Evolutionary conservation across 805 yeast genomes (phyloP).

Genomic region (Spathaspora girioi): DNA sequence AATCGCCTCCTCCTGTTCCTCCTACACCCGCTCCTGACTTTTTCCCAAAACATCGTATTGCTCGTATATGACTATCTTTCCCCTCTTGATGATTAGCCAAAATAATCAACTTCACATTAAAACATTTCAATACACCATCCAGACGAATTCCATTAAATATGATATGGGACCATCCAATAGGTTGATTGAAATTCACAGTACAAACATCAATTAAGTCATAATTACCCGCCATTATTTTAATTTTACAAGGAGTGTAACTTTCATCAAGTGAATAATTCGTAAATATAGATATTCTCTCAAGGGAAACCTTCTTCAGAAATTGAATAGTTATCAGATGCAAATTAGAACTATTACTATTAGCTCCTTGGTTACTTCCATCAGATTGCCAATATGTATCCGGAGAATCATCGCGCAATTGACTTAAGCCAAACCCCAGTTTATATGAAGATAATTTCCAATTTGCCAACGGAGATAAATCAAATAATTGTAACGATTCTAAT

Average conservation of each 20-base stretch:
- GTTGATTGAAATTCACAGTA: slow-evolving; percentile 54
- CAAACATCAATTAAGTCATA: slow-evolving; percentile 66
- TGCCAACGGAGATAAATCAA: slow-evolving; percentile 78
- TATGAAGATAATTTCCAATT: slow-evolving; percentile 78
- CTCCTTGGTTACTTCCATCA: slow-evolving; percentile 58
- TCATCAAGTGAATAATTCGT: slow-evolving; percentile 75
- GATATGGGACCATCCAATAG: slow-evolving; percentile 76
- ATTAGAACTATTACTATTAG: slow-evolving; percentile 54
- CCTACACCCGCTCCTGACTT: not conserved
- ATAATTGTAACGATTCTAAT: slow-evolving; percentile 54
- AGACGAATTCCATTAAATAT: slow-evolving; percentile 51
- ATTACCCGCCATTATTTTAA: slow-evolving; percentile 66
- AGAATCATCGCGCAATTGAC: slow-evolving; percentile 68
- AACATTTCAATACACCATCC: slow-evolving; percentile 62
- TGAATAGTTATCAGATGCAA: slow-evolving; percentile 69
- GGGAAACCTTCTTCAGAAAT: slow-evolving; percentile 71
- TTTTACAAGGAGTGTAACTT: slow-evolving; percentile 82
- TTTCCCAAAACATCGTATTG: slow-evolving; percentile 54
- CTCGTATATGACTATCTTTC: slow-evolving; percentile 87
- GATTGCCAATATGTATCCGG: slow-evolving; percentile 88
- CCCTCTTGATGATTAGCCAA: slow-evolving; percentile 89
- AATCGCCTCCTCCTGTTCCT: no score
- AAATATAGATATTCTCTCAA: slow-evolving; percentile 67
- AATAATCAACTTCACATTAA: slow-evolving; percentile 58
- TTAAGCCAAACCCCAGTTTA: slow-evolving; percentile 70